Evolutionary conservation across 345 rosid genomes (phyloP).

Genomic region (Bruguiera sexangula): DNA sequence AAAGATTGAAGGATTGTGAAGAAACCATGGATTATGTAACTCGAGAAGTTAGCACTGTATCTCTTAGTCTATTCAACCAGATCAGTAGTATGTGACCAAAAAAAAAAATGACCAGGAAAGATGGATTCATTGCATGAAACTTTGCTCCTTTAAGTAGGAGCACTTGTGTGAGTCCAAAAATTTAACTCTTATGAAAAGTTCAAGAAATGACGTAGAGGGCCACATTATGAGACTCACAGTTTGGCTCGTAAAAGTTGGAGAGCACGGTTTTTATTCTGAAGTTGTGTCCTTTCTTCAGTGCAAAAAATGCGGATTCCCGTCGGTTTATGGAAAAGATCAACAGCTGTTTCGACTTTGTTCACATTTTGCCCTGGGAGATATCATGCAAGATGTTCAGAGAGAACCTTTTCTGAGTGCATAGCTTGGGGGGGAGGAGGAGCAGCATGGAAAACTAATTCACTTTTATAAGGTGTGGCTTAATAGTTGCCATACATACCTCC

Average conservation of each 20-base stretch:
- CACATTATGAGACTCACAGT: conserved; percentile 44
- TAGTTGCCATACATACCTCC: conserved; percentile 57
- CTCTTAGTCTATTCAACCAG: not conserved
- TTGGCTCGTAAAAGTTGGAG: conserved; percentile 92
- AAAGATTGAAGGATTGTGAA: conserved; percentile 16
- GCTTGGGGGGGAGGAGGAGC: not conserved
- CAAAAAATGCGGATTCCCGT: conserved; percentile 95
- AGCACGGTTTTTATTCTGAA: conserved; percentile 71
- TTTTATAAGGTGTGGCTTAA: conserved; percentile 1
- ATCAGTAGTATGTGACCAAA: not conserved
- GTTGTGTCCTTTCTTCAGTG: conserved; percentile 91
- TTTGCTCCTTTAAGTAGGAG: not conserved
- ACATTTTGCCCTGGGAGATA: conserved; percentile 83
- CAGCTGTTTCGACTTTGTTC: conserved; percentile 96
- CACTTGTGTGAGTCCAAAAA: too few relatives aligned
- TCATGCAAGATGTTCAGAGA: conserved; percentile 13
- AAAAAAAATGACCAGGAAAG: not conserved
- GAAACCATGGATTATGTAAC: not conserved
- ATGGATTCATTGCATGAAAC: not conserved
- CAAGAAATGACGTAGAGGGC: not conserved
- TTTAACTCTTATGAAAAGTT: not conserved
- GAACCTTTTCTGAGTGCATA: not conserved
- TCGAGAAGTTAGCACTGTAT: not conserved
- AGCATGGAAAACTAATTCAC: not conserved
- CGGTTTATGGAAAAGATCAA: conserved; percentile 91